Evolutionary conservation across 1,284 basidiomycete species (phyloP), one percentile per base, ranked within the genome.

Genomic region (Malassezia arunalokei): DNA sequence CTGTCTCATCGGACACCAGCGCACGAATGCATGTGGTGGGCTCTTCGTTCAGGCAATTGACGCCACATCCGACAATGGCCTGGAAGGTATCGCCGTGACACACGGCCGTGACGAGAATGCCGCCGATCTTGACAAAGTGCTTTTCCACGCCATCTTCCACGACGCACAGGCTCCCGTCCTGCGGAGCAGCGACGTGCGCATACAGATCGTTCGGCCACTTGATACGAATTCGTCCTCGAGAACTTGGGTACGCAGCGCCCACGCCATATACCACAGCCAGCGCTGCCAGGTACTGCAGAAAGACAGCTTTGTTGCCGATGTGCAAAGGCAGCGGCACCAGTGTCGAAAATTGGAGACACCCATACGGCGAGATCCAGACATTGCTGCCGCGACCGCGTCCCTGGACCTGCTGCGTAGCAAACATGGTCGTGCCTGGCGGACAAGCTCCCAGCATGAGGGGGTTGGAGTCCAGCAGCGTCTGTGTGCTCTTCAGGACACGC

Each of bases 141-240:
- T 59, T 47, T 57, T 59, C 3, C 58, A 83, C 62, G 77, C 79
- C 59, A 78, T 71, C 42, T 20, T 69, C 70, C 30, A 24, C n/a
- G 12, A 39, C 49, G 38, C 17, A 71, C 68, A 2, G 73, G 69
- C 6, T 75, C 76, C n/a, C 43, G 42, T 1, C 35, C 40, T 6
- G 76, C 77, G 7, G 76, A 76, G 8, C 66, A 65, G 32, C 76
- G n/a, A 81, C 74, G 33, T 81, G 78, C 2, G 82, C 84, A 67
- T 96, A 98, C 6, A 99, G 77, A 68, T 99, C 92, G 68, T 98
- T 98, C 9, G 92, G 92, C 94, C 94, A 99, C 75, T 98, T 99
- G 49, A 98, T 78, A 4, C 65, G 47, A 0, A 72, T 50, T 43
- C 82, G 79, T 5, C 92, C 80, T 5, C 77, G 77, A 0, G 79